phyloP scores from a whole-genome alignment of 176 grass and related monocot species.

The Thalia dealbata region DNA sequence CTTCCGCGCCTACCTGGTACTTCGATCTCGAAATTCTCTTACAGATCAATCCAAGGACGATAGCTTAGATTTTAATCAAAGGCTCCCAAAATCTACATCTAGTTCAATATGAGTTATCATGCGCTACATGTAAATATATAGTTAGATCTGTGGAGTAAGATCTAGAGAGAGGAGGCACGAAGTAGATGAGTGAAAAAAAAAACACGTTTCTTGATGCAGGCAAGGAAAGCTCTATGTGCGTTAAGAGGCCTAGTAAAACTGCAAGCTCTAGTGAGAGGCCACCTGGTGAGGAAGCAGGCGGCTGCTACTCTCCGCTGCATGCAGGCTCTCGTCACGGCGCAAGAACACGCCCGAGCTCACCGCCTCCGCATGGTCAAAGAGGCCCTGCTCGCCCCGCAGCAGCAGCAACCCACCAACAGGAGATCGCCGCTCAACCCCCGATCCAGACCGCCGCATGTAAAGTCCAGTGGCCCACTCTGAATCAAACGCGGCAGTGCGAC shows the following conservation, averaged over 20 bases:
- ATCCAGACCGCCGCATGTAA: background rate
- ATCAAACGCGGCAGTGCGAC: no score
- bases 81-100: no score
- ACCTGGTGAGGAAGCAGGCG: conserved; percentile 20
- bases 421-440: conserved; percentile 5
- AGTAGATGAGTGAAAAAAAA: no score
- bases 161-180: background rate
- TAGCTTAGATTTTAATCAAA: background rate
- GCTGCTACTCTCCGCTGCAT: conserved; percentile 18
- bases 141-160: background rate
- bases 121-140: no score
- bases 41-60: no score
- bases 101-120: no score
- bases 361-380: conserved; percentile 15
- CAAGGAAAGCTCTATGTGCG: conserved; percentile 23
- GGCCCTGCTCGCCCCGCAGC: background rate
- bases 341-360: conserved; percentile 13
- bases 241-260: conserved; percentile 20
- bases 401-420: conserved; percentile 2
- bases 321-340: conserved; percentile 8
- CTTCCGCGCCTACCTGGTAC: conserved; percentile 15
- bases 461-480: background rate
- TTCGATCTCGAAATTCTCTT: background rate
- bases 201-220: background rate
- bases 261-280: conserved; percentile 23